Base-by-base conservation (phyloP, 2,329 filamentous ascomycete genomes). In the Diplodia intermedia region DNA sequence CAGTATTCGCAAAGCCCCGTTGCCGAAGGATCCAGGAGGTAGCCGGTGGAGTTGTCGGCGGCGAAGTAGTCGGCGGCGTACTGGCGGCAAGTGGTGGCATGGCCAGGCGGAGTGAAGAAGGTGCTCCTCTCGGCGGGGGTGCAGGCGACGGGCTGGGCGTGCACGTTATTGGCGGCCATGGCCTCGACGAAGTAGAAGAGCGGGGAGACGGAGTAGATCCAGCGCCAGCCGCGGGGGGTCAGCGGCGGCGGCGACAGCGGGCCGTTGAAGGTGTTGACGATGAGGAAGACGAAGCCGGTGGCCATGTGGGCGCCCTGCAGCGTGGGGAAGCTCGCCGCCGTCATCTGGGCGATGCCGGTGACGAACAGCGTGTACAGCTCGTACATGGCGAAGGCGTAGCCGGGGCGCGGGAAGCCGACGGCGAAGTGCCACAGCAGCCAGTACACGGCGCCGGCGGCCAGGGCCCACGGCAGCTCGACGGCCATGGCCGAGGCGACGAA, bases 401-500 rank as follows among this genome's bases (percentile, higher is more conserved):
- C 89, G 9, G 91, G 90, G 31, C 91, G 89, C 69, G 90, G 87
- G 14, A 93, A 84, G 1, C 91, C 91, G 57, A 94, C 85, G 0
- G 91, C 91, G 75, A 92, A 96, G 82, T 96, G 96, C 86, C 90
- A 94, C 75, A 83, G 87, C 71, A 91, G 83, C 81, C 84, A 95
- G 80, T 91, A 88, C 69, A 94, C 80, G 12, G 89, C 83, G 1
- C 87, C 86, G 82, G 90, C 88, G 26, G 94, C 76, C 0, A 88
- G 84, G 74, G 94, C 91, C 87, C 90, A 96, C 0, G 91, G 90
- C 1, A 96, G 81, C 77, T 96, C 93, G 65, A 93, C 91, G 36
- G 93, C 79, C 70, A 96, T 90, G 76, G 93, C 90, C 56, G 89
- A 87, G 26, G 92, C 80, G 82, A 94, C 90, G 75, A 95, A 94